Percentiles rank a stretch among this genome's conserved stretches.
These are phyloP conservation scores for Lentinula guzmanii DNA, from an alignment of 768 basidiomycete species.

Conservation along the genomic window DNA sequence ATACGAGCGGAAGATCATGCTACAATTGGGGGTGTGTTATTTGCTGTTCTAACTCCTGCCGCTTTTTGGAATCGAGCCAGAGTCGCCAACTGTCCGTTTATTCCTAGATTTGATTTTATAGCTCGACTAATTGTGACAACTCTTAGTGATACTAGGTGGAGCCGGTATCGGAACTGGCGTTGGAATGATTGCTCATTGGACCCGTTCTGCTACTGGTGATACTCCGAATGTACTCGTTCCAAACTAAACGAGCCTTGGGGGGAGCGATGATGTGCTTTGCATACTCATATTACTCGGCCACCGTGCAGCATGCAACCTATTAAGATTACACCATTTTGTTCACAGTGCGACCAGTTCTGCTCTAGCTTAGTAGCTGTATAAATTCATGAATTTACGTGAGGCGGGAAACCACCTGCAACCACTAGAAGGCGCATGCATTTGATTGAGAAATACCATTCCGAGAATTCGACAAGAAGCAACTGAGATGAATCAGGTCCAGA, in stretches of 20 bases:
- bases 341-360: too few species aligned
- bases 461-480: neutral
- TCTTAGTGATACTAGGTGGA: slow-evolving; percentile 64
- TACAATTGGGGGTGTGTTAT: slow-evolving; percentile 65
- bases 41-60: slow-evolving; percentile 59
- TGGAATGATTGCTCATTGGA: slow-evolving; percentile 55
- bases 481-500: neutral
- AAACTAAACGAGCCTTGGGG: neutral
- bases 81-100: slow-evolving; percentile 48
- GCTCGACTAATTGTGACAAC: neutral
- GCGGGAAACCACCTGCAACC: too few species aligned
- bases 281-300: too few species aligned
- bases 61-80: slow-evolving; percentile 67
- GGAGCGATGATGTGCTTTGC: too few species aligned
- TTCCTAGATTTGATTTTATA: neutral
- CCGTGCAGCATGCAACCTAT: too few species aligned
- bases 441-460: neutral
- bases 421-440: neutral
- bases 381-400: too few species aligned
- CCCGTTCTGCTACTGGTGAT: slow-evolving; percentile 49
- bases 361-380: too few species aligned
- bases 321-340: too few species aligned
- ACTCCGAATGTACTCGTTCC: slow-evolving; percentile 23
- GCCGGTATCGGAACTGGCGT: slow-evolving; percentile 59
- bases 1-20: slow-evolving; percentile 69